Base-by-base conservation (phyloP, 2,329 filamentous ascomycete genomes). In the Zalaria obscura region DNA sequence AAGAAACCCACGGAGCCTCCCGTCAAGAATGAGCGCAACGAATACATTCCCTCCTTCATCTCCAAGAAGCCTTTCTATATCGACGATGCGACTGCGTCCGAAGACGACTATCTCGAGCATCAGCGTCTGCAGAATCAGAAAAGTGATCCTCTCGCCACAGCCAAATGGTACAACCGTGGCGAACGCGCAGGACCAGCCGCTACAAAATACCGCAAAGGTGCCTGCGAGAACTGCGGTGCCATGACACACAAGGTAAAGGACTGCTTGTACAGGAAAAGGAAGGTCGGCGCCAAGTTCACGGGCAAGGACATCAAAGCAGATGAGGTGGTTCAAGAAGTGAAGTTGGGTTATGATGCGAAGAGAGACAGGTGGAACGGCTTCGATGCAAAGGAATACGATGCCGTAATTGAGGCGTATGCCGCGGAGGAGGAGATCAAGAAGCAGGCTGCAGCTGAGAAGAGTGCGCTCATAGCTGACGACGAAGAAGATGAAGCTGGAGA, bases 331-430 rank as follows among this genome's bases (percentile, higher is more conserved):
- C 82, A 94, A 56, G 80, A 93, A 42, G 80, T 96, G 10, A 77
- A 83, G 36, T 66, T 96, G 38, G 85, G 88, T 3, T 98, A 89
- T 85, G 93, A 98, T 61, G 91, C 91, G 25, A 98, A 98, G 68
- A 75, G 91, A 51, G 91, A 98, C 66, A 77, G 89, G 35, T 98
- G 91, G 89, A 95, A 95, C 57, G 89, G 89, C n/a, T 98, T 93
- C 62, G 88, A 96, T 59, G 69, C 87, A 1, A 77, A 75, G 49
- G 84, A 96, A 60, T 96, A 94, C 59, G 73, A 76, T 45, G 71
- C 76, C 46, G 84, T 96, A n/a, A 78, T 96, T 34, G 79, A 93
- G 39, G 85, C 94, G 52, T 94, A 83, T 61, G 80, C 91, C 47
- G 76, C 89, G 56, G 68, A 95, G 60, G 89, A 95, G 57, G 76